Evolutionary conservation across 73 alveolate species (phyloP).

Genomic region (Tetrahymena thermophila): DNA sequence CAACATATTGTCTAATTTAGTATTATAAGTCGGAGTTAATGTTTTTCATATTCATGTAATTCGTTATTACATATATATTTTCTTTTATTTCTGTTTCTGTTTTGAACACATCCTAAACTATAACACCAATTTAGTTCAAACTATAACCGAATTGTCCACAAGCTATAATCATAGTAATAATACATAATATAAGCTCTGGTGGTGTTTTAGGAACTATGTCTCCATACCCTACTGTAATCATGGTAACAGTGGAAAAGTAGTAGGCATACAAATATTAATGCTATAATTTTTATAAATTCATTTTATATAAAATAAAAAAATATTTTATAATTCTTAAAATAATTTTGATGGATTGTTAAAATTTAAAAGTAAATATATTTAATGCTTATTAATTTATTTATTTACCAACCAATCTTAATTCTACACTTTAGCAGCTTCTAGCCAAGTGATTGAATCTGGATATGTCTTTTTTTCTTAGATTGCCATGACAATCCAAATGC

Average conservation of each 20-base stretch:
- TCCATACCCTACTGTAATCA: conserved; percentile 79
- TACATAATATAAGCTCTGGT: conserved; percentile 49
- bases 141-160: conserved; percentile 72
- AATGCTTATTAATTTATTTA: too few relatives aligned
- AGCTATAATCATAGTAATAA: conserved; percentile 60
- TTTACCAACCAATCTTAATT: not conserved
- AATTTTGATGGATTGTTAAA: too few relatives aligned
- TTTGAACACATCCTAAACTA: conserved; percentile 41
- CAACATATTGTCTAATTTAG: conserved; percentile 52
- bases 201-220: conserved; percentile 60
- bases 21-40: conserved; percentile 42
- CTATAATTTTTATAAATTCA: not conserved
- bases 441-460: not conserved
- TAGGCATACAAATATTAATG: not conserved
- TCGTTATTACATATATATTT: conserved; percentile 42
- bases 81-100: conserved; percentile 46
- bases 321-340: too few relatives aligned
- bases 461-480: not conserved
- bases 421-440: not conserved
- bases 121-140: conserved; percentile 59
- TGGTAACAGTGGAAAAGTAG: conserved; percentile 63
- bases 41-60: conserved; percentile 49
- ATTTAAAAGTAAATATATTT: too few relatives aligned
- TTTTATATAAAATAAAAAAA: too few relatives aligned
- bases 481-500: not conserved